Evolutionary conservation across 371 early-diverging fungal species (phyloP), one percentile per base, ranked within the genome.

Genomic region (Mucor ambiguus): DNA sequence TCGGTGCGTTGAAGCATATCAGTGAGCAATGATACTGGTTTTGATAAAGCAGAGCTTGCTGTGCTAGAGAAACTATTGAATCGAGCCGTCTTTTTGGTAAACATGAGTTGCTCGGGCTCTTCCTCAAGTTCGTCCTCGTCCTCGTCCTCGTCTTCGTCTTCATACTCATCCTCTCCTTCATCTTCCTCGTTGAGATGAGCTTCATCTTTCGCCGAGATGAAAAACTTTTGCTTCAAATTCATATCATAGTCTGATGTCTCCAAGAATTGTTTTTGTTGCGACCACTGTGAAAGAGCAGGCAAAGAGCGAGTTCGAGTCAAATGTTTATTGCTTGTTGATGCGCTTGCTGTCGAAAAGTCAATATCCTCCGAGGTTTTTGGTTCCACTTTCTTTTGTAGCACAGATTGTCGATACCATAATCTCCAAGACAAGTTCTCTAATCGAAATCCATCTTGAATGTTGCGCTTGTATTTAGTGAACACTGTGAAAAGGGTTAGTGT

Each of bases 371-470:
- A 49, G 24, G 66, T 70, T 35, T 67, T 63, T 29, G 66, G 67
- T 44, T 58, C 60, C 60, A 20, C 44, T n/a, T 59, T 72, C 55
- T 68, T 68, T 55, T 68, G 66, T 48, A 72, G 38, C 4, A 72
- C 52, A 20, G 57, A 65, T 29, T 74, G 70, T 41, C 70, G 38
- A 56, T 74, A 70, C 74, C 74, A 74, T 28, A 74, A 43, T 8
- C 74, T 57, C 74, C 74, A 74, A 18, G 74, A 74, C 12, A 74
- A 60, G 56, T 74, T 74, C n/a, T 74, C 74, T 26, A 70, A 32
- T 6, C 74, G 61, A 56, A 74, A 67, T 24, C 70, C 74, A 49
- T 73, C 73, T 54, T 43, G 30, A 12, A 74, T 66, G 32, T 70
- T 65, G 7, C 35, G 46, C 26, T 70, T 70, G 24, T 57, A 74